Conservation (phyloP, 179 eudicot genomes). For the Silene noctiflora region DNA sequence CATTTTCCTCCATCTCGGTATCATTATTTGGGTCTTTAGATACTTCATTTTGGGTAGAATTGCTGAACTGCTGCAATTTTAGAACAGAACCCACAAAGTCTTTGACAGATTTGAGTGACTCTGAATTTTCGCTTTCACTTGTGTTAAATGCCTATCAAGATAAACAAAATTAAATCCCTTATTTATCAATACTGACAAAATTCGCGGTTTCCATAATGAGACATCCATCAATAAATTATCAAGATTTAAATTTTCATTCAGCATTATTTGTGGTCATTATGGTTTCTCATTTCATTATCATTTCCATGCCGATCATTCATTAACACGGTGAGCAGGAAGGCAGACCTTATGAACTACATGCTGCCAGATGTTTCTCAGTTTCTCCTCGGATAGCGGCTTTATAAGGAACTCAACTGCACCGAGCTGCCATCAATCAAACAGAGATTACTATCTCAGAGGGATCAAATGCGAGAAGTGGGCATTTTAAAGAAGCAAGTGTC, state of each 20-base stretch:
- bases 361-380: constrained; percentile 79
- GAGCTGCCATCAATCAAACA: constrained; percentile 43
- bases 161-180: background rate
- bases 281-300: background rate
- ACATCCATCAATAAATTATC: too few species aligned
- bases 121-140: constrained; percentile 40
- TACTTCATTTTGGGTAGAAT: constrained; percentile 19
- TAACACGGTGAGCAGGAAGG: background rate
- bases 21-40: constrained; percentile 23
- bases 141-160: constrained; percentile 64
- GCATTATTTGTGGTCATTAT: background rate
- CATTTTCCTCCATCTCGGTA: constrained; percentile 22
- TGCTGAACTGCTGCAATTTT: constrained; percentile 31
- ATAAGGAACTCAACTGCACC: constrained; percentile 79
- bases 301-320: background rate
- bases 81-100: constrained; percentile 50
- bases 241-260: too few species aligned
- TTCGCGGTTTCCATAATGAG: background rate
- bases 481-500: background rate
- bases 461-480: background rate
- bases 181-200: background rate
- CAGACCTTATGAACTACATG: constrained; percentile 82
- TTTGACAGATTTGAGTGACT: constrained; percentile 45
- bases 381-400: constrained; percentile 74
- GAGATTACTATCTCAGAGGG: background rate